Conservation (phyloP, 1,139 yeast species). For the Yamadazyma jaroonii region DNA sequence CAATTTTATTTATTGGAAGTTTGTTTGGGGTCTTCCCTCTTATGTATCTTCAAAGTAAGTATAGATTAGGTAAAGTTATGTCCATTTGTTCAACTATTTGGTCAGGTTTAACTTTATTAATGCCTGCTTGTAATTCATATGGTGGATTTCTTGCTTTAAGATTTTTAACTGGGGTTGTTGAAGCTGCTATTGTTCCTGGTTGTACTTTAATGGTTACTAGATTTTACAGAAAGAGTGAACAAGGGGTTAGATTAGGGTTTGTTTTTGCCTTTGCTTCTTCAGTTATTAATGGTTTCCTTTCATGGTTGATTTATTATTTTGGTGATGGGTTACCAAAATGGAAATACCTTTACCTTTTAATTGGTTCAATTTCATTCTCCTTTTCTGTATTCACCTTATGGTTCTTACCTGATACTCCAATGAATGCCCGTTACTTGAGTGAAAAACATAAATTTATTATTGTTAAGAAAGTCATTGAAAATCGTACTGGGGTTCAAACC, state of each 20-base stretch:
- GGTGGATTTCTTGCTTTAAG: conserved; percentile 32
- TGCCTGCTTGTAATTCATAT: conserved; percentile 25
- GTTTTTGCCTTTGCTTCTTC: conserved; percentile 29
- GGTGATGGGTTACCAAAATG: conserved; percentile 25
- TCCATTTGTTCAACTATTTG: conserved; percentile 23
- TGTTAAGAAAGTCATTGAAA: conserved; percentile 22
- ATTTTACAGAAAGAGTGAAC: conserved; percentile 26
- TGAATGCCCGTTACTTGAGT: conserved; percentile 20
- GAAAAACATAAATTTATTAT: conserved; percentile 21
- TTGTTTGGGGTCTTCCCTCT: conserved; percentile 42
- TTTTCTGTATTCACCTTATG: conserved; percentile 25
- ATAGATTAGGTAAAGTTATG: conserved; percentile 27
- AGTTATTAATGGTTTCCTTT: conserved; percentile 28
- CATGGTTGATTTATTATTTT: conserved; percentile 29
- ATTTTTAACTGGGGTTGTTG: conserved; percentile 32
- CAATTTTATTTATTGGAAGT: conserved; percentile 46
- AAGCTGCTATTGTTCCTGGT: conserved; percentile 41
- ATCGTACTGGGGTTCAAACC: conserved; percentile 24
- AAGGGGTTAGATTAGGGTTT: conserved; percentile 23
- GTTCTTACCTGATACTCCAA: conserved; percentile 26
- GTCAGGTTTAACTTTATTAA: conserved; percentile 25
- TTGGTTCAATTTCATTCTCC: conserved; percentile 28
- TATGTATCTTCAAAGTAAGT: conserved; percentile 24
- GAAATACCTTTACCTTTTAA: conserved; percentile 29
- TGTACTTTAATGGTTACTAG: conserved; percentile 30